Conservation (phyloP, 441 rosid genomes). For the Croton setiger region DNA sequence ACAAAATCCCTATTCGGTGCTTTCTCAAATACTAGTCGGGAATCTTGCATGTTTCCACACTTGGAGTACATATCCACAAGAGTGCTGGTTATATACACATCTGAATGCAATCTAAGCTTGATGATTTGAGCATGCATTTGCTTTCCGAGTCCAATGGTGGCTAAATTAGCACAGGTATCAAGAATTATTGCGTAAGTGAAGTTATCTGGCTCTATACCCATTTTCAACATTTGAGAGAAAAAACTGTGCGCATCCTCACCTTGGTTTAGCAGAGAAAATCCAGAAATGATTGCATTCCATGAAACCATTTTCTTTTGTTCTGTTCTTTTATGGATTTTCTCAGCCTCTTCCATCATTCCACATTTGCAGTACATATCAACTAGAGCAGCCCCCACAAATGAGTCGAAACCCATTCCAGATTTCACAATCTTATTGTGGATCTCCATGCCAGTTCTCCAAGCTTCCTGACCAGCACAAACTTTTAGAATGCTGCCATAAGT, state of each 20-base stretch:
- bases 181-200: constrained; percentile 88
- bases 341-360: constrained; percentile 65
- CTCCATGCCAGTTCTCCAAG: constrained; percentile 57
- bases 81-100: constrained; percentile 80
- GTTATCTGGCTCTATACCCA: constrained; percentile 62
- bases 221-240: constrained; percentile 66
- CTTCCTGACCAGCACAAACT: constrained; percentile 60
- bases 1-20: constrained; percentile 61
- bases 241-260: constrained; percentile 74
- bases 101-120: constrained; percentile 66
- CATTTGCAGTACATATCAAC: constrained; percentile 91
- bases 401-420: constrained; percentile 60
- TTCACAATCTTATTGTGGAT: constrained; percentile 67
- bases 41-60: constrained; percentile 83
- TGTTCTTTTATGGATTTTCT: constrained; percentile 59
- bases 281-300: constrained; percentile 89
- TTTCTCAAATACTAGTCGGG: constrained; percentile 60
- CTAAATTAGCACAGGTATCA: constrained; percentile 84
- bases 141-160: constrained; percentile 75
- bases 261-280: constrained; percentile 58
- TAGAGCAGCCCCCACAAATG: constrained; percentile 72
- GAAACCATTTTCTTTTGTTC: constrained; percentile 57
- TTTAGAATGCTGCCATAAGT: constrained; percentile 88
- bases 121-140: constrained; percentile 85
- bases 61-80: constrained; percentile 97